Conservation (phyloP, 2,329 filamentous ascomycete species). For the Claviceps spartinae region DNA sequence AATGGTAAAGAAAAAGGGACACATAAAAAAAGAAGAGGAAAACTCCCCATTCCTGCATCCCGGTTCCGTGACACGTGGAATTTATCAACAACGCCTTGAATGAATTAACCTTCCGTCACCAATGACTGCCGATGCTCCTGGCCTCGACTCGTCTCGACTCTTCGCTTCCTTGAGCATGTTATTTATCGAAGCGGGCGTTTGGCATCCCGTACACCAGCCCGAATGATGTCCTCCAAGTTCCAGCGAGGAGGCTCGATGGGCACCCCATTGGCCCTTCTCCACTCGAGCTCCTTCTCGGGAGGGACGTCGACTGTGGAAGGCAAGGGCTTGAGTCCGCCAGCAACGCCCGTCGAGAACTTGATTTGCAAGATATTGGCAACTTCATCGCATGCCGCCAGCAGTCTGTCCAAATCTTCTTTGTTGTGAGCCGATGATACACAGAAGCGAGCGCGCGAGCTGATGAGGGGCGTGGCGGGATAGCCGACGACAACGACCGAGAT, state of each 20-base stretch:
- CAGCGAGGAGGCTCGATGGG: slow-evolving; percentile 68
- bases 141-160: neutral
- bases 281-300: slow-evolving; percentile 58
- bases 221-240: slow-evolving; percentile 71
- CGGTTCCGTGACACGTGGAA: neutral
- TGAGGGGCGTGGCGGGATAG: slow-evolving; percentile 89
- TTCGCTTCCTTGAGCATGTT: slow-evolving; percentile 4
- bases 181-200: slow-evolving; percentile 54
- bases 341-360: slow-evolving; percentile 93
- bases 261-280: slow-evolving; percentile 46
- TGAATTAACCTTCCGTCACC: neutral
- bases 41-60: slow-evolving; percentile 8
- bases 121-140: neutral
- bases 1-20: neutral
- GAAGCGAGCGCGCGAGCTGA: slow-evolving; percentile 88
- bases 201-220: slow-evolving; percentile 59
- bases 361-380: slow-evolving; percentile 84
- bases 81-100: neutral
- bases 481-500: slow-evolving; percentile 96
- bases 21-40: neutral
- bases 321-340: slow-evolving; percentile 69
- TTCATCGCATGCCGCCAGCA: slow-evolving; percentile 82
- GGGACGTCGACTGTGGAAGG: slow-evolving; percentile 56
- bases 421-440: slow-evolving; percentile 93
- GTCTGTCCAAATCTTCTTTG: slow-evolving; percentile 90